Evolutionary conservation across 164 flowering plant genomes (phyloP).

Genomic region (Kingdonia uniflora): DNA sequence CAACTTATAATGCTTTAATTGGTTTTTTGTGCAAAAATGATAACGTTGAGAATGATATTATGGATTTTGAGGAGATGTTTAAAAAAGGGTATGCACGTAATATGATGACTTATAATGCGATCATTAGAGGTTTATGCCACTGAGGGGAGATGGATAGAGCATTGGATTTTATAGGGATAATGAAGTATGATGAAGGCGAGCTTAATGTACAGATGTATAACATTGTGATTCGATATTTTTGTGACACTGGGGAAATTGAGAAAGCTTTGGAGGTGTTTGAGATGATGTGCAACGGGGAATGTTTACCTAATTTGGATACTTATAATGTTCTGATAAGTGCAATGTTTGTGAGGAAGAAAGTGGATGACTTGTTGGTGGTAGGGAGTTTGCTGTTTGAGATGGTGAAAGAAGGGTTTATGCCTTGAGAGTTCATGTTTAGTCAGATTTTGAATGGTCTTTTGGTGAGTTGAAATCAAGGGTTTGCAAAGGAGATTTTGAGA

Average conservation of each 20-base stretch:
- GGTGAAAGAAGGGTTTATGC: conserved; percentile 80
- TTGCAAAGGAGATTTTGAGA: conserved; percentile 73
- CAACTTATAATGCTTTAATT: conserved; percentile 80
- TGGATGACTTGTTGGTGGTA: conserved; percentile 67
- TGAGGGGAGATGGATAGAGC: conserved; percentile 56
- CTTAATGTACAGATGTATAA: conserved; percentile 77
- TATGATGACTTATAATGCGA: conserved; percentile 48
- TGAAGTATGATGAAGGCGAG: conserved; percentile 53
- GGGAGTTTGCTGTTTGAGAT: conserved; percentile 82
- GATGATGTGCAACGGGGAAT: conserved; percentile 48
- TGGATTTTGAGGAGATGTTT: conserved; percentile 65
- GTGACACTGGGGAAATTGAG: conserved; percentile 74
- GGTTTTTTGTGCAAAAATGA: conserved; percentile 86
- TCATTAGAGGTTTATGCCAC: conserved; percentile 82
- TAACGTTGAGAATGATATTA: conserved; percentile 55
- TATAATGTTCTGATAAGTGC: conserved; percentile 68
- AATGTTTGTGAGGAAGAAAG: conserved; percentile 71
- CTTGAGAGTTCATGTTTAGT: conserved; percentile 55
- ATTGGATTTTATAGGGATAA: conserved; percentile 45
- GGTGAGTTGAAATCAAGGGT: conserved; percentile 69
- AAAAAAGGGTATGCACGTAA: conserved; percentile 73
- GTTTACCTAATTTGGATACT: conserved; percentile 86
- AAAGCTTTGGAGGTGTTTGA: conserved; percentile 48
- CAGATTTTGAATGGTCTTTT: conserved; percentile 76
- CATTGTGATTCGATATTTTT: conserved; percentile 58